Evolutionary conservation across 2,329 filamentous ascomycete species (phyloP), one percentile per base, ranked within the genome.

Genomic region (Escovopsis sp.): DNA sequence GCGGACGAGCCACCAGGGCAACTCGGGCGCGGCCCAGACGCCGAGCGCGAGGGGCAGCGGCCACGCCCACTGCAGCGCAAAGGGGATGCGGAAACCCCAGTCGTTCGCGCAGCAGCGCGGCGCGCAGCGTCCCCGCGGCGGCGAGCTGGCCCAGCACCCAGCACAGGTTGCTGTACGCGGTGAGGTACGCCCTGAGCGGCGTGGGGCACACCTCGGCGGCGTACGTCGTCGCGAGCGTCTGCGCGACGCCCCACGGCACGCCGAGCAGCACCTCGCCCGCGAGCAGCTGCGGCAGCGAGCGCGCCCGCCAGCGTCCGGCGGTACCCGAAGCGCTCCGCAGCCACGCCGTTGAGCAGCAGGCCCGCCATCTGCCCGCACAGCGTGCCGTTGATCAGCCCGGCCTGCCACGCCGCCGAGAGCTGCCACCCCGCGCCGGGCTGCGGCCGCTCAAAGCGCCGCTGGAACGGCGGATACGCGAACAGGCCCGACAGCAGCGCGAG

Each of bases 371-470:
- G 61, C 10, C 72, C 72, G 3, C 62, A 62, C 5, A 65, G 58
- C 0, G 65, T 61, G 9, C 64, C 70, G 37, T 71, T 72, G 36
- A 60, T 63, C 4, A 75, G 55, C 6, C 64, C 69, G 3, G 69
- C 63, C 51, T 74, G 71, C 72, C 72, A 75, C 0, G 63, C 56
- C 2, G 67, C 66, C 1, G 66, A 63, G 39, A 75, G 54, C 45
- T 71, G 56, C 45, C 70, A 70, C 4, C 11, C 28, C 3, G 8
- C 4, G 28, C 11, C 28, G 3, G 8, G 28, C 4, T 32, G 28
- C 28, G 8, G 28, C 3, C 11, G 28, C 8, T 67, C 67, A 43
- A 66, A 72, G 41, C 56, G 62, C 45, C 48, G 55, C 36, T 57
- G 56, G 45, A 61, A 69, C 15, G 51, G 60, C 1, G 50, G 61